Evolutionary conservation across 805 yeast genomes (phyloP).

Genomic region (Candida michaelii): DNA sequence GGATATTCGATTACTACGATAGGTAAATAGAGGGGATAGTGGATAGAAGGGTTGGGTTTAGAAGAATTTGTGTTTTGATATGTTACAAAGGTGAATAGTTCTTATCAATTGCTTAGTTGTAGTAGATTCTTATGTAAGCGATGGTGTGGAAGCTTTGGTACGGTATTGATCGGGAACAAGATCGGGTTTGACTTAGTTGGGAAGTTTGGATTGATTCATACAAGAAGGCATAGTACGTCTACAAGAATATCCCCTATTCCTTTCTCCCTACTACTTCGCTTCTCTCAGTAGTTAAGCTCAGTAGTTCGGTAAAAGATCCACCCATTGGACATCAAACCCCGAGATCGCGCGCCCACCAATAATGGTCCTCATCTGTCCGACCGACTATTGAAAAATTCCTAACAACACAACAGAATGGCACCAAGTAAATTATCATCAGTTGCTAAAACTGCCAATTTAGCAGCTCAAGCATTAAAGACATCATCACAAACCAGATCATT

Average conservation of each 20-base stretch:
- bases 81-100: too few relatives aligned
- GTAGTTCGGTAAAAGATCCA: slow-evolving; percentile 1
- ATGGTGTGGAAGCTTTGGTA: too few relatives aligned
- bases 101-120: too few relatives aligned
- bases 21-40: too few relatives aligned
- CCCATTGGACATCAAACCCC: slow-evolving; percentile 6
- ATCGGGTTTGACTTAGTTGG: too few relatives aligned
- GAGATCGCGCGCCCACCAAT: background rate
- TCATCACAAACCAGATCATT: slow-evolving; percentile 20
- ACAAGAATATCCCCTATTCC: background rate
- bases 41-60: too few relatives aligned
- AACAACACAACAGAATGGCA: slow-evolving; percentile 5
- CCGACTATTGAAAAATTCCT: slow-evolving; percentile 3
- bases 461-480: slow-evolving; percentile 34
- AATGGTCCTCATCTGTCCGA: slow-evolving; percentile 13
- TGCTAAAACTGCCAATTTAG: slow-evolving; percentile 45
- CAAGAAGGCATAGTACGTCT: too few relatives aligned
- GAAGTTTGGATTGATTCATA: too few relatives aligned
- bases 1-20: too few relatives aligned
- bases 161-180: too few relatives aligned
- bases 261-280: background rate
- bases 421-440: slow-evolving; percentile 18
- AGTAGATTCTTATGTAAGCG: too few relatives aligned
- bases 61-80: too few relatives aligned
- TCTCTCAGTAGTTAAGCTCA: background rate